Conservation (phyloP, 23 red algal species). For the Gracilaria gracilis region DNA sequence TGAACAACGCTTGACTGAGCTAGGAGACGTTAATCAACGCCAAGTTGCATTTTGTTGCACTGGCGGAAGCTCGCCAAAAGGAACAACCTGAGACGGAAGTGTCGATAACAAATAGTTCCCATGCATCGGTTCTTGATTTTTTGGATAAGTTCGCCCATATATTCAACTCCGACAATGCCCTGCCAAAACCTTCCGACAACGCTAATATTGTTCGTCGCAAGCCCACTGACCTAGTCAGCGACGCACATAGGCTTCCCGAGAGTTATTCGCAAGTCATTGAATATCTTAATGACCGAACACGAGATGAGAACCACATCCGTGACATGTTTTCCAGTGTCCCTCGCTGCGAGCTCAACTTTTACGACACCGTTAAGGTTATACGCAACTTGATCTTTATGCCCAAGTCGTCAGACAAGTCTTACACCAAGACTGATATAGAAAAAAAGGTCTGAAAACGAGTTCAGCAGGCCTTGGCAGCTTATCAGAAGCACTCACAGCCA, state of each 20-base stretch:
- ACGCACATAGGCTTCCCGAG: neutral
- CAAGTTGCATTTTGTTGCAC: constrained; percentile 8
- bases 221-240: neutral
- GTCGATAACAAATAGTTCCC: neutral
- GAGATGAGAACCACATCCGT: neutral
- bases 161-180: neutral
- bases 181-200: neutral
- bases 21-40: constrained; percentile 32
- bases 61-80: constrained; percentile 29
- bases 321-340: neutral
- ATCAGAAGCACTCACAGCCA: neutral
- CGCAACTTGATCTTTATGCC: neutral
- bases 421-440: neutral
- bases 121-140: neutral
- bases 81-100: neutral
- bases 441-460: neutral
- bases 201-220: neutral
- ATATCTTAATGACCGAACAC: neutral
- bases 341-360: neutral
- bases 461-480: neutral
- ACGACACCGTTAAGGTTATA: neutral
- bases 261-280: neutral
- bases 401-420: neutral
- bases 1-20: constrained; percentile 13
- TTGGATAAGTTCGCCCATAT: neutral